Percentiles rank a stretch among this genome's conserved stretches.
Evolutionary conservation across 495 filamentous ascomycete genomes (phyloP).

Genomic region (Friedmanniomyces endolithicus): DNA sequence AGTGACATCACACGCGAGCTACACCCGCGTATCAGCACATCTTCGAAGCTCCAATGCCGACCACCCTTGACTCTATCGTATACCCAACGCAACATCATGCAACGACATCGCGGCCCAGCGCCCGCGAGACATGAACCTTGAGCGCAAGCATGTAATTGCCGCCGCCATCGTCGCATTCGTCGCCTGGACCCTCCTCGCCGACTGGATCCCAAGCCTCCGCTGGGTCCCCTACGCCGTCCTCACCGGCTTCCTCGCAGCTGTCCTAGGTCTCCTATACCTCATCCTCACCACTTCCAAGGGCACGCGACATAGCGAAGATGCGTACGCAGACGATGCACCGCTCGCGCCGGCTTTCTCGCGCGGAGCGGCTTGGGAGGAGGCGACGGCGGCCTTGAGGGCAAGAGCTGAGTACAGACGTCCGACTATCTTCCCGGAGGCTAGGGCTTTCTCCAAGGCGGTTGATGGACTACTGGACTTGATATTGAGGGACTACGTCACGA

Average conservation of each 20-base stretch:
- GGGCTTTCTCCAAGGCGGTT: conserved; percentile 64
- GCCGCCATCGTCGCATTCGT: conserved; percentile 61
- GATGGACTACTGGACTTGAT: conserved; percentile 69
- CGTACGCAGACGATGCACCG: conserved; percentile 29
- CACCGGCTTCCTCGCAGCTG: conserved; percentile 46
- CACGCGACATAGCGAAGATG: conserved; percentile 26
- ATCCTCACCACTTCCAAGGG: conserved; percentile 51
- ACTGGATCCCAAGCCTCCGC: conserved; percentile 67
- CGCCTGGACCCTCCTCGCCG: conserved; percentile 70
- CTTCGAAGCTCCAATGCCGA: no score
- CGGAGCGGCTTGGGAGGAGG: conserved; percentile 52
- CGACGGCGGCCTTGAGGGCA: conserved; percentile 44
- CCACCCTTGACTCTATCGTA: no score
- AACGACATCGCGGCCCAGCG: not conserved
- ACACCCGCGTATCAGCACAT: no score
- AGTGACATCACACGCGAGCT: no score
- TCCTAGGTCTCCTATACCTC: conserved; percentile 42
- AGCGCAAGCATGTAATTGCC: conserved; percentile 59
- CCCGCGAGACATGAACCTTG: conserved; percentile 57
- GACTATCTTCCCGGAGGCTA: conserved; percentile 66
- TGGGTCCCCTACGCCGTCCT: conserved; percentile 70
- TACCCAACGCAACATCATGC: conserved; percentile 8
- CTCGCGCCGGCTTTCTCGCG: conserved; percentile 48
- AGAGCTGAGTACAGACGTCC: conserved; percentile 36
- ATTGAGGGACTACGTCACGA: conserved; percentile 70